Evolutionary conservation across 2,329 filamentous ascomycete genomes (phyloP), one percentile per base, ranked within the genome.

Genomic region (Xylaria sp.): DNA sequence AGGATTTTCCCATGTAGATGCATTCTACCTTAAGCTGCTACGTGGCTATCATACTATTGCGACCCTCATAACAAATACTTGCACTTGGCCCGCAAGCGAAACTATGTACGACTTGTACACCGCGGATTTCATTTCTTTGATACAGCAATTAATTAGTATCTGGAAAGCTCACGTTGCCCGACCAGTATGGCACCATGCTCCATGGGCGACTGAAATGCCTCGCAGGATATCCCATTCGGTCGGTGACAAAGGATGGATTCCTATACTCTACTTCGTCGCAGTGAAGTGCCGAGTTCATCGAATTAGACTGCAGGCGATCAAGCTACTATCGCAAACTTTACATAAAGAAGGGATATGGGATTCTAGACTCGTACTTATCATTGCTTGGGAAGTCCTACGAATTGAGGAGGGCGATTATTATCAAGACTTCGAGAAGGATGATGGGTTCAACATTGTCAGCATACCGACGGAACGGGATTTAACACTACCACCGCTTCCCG

Each of bases 281-380:
- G 63, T 83, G 3, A 85, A 86, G 67, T 87, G 84, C 48, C 82
- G 85, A 0, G 73, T 80, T 2, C 80, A 78, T 46, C 72, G 74
- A 4, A 73, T 85, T 9, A 78, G 84, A 41, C 66, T 77, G 0
- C 80, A 82, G 7, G 72, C 74, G 20, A 36, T 76, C 30, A 59
- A n/a, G 32, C 60, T 72, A 23, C 60, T 71, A 5, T 56, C 58
- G 48, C 65, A 62, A n/a, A 67, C 62, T 0, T 10, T 25, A 2
- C 69, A 71, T 57, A 69, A 67, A 45, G 70, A 72, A n/a, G 70
- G 70, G 8, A 61, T 66, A 45, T 72, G 70, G 70, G 50, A 72
- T 45, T 59, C 66, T 1, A 57, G 20, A 30, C 59, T 72, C 15
- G 43, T 55, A 8, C 46, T 66, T 12, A 13, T 57, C 1, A 20